Conservation (phyloP, 176 grass and related monocot genomes). For the Elaeis guineensis region DNA sequence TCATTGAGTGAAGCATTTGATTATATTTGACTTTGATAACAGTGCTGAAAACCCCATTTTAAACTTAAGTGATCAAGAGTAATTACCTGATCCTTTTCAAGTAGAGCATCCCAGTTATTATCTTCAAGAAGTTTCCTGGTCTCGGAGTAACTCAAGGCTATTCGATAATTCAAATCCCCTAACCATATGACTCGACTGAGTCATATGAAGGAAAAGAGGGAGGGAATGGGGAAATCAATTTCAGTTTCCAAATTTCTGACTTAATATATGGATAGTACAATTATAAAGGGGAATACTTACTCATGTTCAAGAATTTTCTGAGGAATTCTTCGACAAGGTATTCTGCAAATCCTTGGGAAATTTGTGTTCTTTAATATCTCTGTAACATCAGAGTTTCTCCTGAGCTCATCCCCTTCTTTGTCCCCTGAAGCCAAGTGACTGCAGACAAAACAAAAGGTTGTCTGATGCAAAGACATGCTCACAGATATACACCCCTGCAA, state of each 20-base stretch:
- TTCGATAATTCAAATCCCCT: slow-evolving; percentile 81
- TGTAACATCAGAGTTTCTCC: slow-evolving; percentile 69
- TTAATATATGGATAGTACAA: background rate
- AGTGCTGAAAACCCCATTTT: background rate
- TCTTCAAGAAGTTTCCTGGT: slow-evolving; percentile 56
- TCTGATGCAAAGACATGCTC: slow-evolving; percentile 89
- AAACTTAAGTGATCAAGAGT: background rate
- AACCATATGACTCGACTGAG: slow-evolving; percentile 74
- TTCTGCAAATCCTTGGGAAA: slow-evolving; percentile 53
- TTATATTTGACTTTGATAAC: too few relatives aligned
- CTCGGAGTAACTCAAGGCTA: slow-evolving; percentile 56
- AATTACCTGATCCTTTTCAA: slow-evolving; percentile 76
- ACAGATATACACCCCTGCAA: slow-evolving; percentile 83
- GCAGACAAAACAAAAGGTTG: slow-evolving; percentile 79
- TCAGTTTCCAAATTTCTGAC: background rate
- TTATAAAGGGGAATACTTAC: slow-evolving; percentile 27
- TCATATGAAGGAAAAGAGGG: background rate
- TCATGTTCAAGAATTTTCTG: slow-evolving; percentile 79
- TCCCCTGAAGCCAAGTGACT: slow-evolving; percentile 93
- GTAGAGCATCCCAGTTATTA: slow-evolving; percentile 68
- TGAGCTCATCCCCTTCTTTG: slow-evolving; percentile 87
- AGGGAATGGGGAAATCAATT: too few relatives aligned
- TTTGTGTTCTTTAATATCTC: slow-evolving; percentile 82
- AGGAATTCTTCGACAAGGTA: slow-evolving; percentile 40
- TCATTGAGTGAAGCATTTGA: too few relatives aligned